Conservation (phyloP, 1,284 basidiomycete species). For the Hypsizygus ulmarius region DNA sequence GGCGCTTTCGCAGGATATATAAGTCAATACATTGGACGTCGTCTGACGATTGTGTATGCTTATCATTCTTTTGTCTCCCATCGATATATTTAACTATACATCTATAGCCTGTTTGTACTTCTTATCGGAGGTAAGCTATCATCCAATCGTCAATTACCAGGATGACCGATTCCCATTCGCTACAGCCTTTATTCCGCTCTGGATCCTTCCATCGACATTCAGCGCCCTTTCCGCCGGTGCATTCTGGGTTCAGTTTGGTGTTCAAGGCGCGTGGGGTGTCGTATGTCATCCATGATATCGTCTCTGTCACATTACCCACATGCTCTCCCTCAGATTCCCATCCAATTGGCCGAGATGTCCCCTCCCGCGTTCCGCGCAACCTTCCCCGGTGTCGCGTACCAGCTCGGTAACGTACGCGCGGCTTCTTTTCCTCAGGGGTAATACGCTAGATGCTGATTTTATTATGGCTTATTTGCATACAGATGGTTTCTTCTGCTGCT, state of each 20-base stretch:
- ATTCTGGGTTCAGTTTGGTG: conserved; percentile 84
- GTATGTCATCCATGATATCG: conserved; percentile 35
- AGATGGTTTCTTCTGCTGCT: conserved; percentile 86
- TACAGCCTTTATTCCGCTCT: conserved; percentile 73
- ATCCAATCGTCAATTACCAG: conserved; percentile 12
- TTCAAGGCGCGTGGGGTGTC: conserved; percentile 83
- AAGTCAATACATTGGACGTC: conserved; percentile 86
- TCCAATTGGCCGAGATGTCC: conserved; percentile 87
- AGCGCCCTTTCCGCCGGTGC: conserved; percentile 69
- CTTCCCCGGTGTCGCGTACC: conserved; percentile 91
- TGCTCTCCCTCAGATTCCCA: conserved; percentile 57
- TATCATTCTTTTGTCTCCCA: conserved; percentile 20
- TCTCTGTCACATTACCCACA: conserved; percentile 8
- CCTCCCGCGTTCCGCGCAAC: conserved; percentile 92
- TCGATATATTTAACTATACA: conserved; percentile 8
- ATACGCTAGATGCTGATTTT: conserved; percentile 6
- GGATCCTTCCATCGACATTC: conserved; percentile 79
- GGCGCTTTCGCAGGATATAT: conserved; percentile 75
- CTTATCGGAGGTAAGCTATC: conserved; percentile 43
- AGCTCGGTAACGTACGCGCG: conserved; percentile 62
- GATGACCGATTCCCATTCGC: not conserved
- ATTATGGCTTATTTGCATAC: not conserved
- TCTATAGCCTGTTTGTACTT: conserved; percentile 49
- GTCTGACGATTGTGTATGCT: conserved; percentile 78
- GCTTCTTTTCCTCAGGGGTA: not conserved